Base-by-base conservation (phyloP, 176 grass and related monocot species). In the Eleusine indica region DNA sequence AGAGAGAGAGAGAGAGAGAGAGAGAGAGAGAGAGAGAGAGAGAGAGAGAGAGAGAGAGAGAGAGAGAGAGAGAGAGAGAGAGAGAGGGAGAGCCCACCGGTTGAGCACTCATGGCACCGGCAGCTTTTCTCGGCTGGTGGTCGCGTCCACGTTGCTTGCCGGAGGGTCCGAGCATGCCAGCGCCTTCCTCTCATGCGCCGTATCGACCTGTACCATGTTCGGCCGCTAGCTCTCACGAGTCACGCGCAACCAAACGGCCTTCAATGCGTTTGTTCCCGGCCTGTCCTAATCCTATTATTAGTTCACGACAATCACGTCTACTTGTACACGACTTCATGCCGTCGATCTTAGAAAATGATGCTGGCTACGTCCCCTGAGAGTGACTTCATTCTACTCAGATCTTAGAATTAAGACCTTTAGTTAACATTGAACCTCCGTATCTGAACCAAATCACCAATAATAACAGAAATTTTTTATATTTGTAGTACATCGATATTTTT, bases 71-170 rank as follows among this genome's bases (percentile, higher is more conserved):
- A 32, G 32, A 32, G 32, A 32, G 32, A 32, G 32, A 32, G 32
- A 32, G 58, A 19, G 18, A 44, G 78, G 13, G 78, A 2, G 29
- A 13, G 29, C 0, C 22, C 9, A 29, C n/a, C n/a, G n/a, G 60
- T 25, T 48, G 4, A 14, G 7, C 32, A 69, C 66, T 70, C 47
- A 81, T 54, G 48, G 64, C 43, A 6, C 53, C 49, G 40, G 71
- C 78, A 72, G 42, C 76, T 65, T 79, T 79, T 72, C 75, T 16
- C 75, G 67, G 66, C 29, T 7, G 17, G 84, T 86, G 84, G 84
- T 73, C 68, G n/a, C 71, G 41, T 32, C 43, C 86, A 70, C 65
- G 86, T 62, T 86, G 70, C 47, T 21, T 44, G 85, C 17, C 57
- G 83, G 72, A 40, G 58, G 76, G 60, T 42, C 37, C 42, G 61